Evolutionary conservation across 306 rosid species (phyloP), one percentile per base, ranked within the genome.

Genomic region (Sicyos edulis): DNA sequence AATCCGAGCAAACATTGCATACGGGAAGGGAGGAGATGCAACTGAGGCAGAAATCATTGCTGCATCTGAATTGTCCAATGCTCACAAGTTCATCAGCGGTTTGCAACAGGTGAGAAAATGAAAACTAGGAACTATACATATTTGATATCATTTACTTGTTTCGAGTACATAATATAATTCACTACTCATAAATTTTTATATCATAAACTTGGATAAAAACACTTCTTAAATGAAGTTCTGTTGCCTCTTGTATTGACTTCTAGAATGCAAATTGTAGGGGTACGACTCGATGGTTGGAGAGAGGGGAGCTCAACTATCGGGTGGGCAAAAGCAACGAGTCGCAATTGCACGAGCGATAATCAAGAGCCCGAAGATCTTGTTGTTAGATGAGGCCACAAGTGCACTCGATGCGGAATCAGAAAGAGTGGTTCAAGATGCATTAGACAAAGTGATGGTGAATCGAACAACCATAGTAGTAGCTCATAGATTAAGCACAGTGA

Each of bases 331-430:
- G 78, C 96, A 90, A 53, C 74, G 96, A 20, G 89, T 87, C 64
- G 96, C 93, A 3, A 87, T 90, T 17, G 96, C 91, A 6, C 78
- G 93, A 76, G 96, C 93, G 8, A 83, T 84, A 19, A 78, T 87
- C 44, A 86, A 84, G 82, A 78, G 84, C 72, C 96, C 96, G 6
- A 86, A 83, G 71, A 78, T 90, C 57, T 70, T 90, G 34, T 70
- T 90, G 9, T 81, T 90, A 13, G 96, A 90, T 40, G 96, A 90
- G 80, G 96, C 96, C 0, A 88, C 96, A 0, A 86, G 95, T 76
- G 95, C 96, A 44, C 91, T 90, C 22, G 96, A 90, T 67, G 96
- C 95, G 0, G 91, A 90, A 70, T 88, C 95, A 0, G 95, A 90
- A 75, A 79, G 83, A 55, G 81, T 83, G 29, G 96, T 88, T 50